A percentile compares a stretch with the other conserved stretches of the same genome.
phyloP scores from a whole-genome alignment of 305 asterid genomes.

The Salvia sclarea region DNA sequence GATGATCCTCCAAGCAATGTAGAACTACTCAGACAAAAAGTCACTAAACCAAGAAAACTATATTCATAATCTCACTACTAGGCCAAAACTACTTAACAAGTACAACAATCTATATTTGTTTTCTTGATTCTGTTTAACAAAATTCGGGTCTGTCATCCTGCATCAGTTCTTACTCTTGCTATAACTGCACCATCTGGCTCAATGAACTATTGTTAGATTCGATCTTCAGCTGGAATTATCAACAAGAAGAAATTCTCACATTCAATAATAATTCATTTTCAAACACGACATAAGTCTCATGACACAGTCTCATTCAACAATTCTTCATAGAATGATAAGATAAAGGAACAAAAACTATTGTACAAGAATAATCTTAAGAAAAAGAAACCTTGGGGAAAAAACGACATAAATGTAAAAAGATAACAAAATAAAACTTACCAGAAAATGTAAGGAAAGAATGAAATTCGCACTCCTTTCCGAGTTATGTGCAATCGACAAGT shows the following conservation, averaged over 20 bases:
- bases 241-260: slow-evolving; percentile 24
- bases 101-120: slow-evolving; percentile 39
- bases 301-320: slow-evolving; percentile 32
- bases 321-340: slow-evolving; percentile 23
- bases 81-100: slow-evolving; percentile 42
- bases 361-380: slow-evolving; percentile 42
- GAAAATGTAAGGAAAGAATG: slow-evolving; percentile 1
- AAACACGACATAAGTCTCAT: slow-evolving; percentile 31
- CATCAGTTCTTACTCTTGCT: slow-evolving; percentile 38
- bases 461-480: slow-evolving; percentile 33
- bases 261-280: slow-evolving; percentile 26
- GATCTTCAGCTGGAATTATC: slow-evolving; percentile 38
- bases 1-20: slow-evolving; percentile 66
- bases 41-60: slow-evolving; percentile 33
- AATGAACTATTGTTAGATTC: slow-evolving; percentile 41
- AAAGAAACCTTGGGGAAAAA: slow-evolving; percentile 49
- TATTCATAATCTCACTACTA: slow-evolving; percentile 40
- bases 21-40: slow-evolving; percentile 55
- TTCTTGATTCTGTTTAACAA: slow-evolving; percentile 35
- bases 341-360: background rate
- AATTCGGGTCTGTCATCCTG: slow-evolving; percentile 70
- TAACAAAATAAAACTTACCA: slow-evolving; percentile 46
- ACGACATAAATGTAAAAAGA: slow-evolving; percentile 36
- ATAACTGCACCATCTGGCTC: slow-evolving; percentile 39
- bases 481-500: slow-evolving; percentile 24